phyloP scores from a whole-genome alignment of 805 yeast species.

The Yarrowia osloensis region DNA sequence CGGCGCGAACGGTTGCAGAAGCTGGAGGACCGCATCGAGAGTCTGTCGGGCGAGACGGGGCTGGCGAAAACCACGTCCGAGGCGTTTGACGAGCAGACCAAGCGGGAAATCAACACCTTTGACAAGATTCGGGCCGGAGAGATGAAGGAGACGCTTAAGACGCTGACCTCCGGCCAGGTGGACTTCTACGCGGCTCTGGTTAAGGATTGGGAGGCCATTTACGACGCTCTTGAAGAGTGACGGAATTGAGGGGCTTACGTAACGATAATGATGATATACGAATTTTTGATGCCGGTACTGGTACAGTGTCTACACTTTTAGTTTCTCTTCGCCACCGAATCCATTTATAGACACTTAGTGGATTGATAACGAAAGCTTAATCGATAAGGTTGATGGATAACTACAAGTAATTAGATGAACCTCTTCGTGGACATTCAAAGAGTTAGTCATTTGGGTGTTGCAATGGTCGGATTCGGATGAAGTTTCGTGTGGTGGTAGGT shows the following conservation, averaged over 20 bases:
- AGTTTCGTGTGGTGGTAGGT: too few relatives aligned
- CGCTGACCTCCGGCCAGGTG: constrained; percentile 76
- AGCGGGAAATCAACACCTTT: constrained; percentile 64
- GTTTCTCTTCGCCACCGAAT: neutral
- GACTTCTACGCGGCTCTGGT: constrained; percentile 68
- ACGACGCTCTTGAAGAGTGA: constrained; percentile 15
- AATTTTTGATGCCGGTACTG: too few relatives aligned
- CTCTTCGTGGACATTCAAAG: too few relatives aligned
- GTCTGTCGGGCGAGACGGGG: constrained; percentile 53
- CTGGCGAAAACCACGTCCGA: constrained; percentile 54
- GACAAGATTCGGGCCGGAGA: constrained; percentile 79
- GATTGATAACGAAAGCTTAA: neutral
- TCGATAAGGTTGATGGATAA: neutral
- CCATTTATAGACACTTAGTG: too few relatives aligned
- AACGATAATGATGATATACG: constrained; percentile 12
- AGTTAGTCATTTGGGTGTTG: too few relatives aligned
- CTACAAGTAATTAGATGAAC: too few relatives aligned
- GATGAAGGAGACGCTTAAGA: constrained; percentile 66
- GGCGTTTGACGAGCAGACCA: constrained; percentile 57
- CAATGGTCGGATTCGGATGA: too few relatives aligned
- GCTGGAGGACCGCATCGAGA: constrained; percentile 52
- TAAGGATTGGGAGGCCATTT: constrained; percentile 60
- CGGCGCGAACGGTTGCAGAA: constrained; percentile 55
- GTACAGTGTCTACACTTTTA: too few relatives aligned
- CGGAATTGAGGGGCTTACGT: neutral